These are phyloP conservation scores for Arachis monticola DNA, from an alignment of 331 rosid genomes.

Conservation along the genomic window DNA sequence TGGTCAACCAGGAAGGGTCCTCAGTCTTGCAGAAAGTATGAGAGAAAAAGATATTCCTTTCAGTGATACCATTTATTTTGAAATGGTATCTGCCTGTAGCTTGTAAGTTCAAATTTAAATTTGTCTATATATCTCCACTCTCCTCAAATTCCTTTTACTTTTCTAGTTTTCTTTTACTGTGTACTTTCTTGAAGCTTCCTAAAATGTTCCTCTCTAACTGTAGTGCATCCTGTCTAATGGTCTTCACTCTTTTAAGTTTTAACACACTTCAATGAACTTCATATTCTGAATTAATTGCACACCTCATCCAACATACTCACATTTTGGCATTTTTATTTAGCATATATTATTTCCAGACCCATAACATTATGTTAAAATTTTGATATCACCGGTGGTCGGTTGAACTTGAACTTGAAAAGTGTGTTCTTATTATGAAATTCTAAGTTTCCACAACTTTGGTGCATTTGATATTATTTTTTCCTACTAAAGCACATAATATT, in stretches of 20 bases:
- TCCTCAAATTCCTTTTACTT: background rate
- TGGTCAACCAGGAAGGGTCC: constrained; percentile 80
- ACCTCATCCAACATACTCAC: background rate
- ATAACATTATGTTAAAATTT: constrained; percentile 12
- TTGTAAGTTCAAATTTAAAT: constrained; percentile 57
- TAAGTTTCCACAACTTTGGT: constrained; percentile 20
- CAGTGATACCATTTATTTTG: constrained; percentile 77
- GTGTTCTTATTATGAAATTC: constrained; percentile 17
- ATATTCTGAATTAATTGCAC: background rate
- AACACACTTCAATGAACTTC: constrained; percentile 22
- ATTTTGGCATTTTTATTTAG: constrained; percentile 7
- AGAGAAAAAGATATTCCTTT: constrained; percentile 76
- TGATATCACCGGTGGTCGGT: constrained; percentile 20
- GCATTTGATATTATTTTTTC: constrained; percentile 18
- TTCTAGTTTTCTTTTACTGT: background rate
- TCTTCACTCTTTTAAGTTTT: background rate
- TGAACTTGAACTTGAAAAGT: constrained; percentile 26
- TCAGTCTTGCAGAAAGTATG: constrained; percentile 73
- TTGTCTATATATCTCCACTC: background rate
- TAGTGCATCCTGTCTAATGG: constrained; percentile 16
- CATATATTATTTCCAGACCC: constrained; percentile 1
- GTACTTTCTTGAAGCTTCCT: constrained; percentile 26
- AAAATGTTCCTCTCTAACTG: constrained; percentile 23
- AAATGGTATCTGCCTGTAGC: constrained; percentile 93
- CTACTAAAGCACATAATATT: constrained; percentile 3